Percentiles rank a stretch among this genome's conserved stretches.
Evolutionary conservation across 176 grass and related monocot genomes (phyloP).

Genomic region (Phyllostachys edulis): DNA sequence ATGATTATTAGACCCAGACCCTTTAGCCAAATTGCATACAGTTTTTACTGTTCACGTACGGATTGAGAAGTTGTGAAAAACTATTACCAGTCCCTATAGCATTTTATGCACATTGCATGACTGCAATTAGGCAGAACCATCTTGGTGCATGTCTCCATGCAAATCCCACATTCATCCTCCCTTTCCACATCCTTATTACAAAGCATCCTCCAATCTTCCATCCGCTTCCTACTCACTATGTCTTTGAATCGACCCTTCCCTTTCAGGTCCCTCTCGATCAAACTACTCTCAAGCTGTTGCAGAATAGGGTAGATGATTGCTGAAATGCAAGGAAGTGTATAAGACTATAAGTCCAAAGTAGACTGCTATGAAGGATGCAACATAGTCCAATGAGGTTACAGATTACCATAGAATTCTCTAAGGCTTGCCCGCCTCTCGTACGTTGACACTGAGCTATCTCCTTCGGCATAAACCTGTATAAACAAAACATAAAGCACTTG

Average conservation of each 20-base stretch:
- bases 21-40: background rate
- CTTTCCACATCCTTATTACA: slow-evolving; percentile 60
- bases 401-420: slow-evolving; percentile 70
- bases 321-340: slow-evolving; percentile 33
- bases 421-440: slow-evolving; percentile 70
- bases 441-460: slow-evolving; percentile 65
- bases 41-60: background rate
- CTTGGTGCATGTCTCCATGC: slow-evolving; percentile 72
- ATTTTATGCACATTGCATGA: slow-evolving; percentile 84
- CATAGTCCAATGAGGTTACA: background rate
- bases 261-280: slow-evolving; percentile 46
- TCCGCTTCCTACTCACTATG: slow-evolving; percentile 47
- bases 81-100: slow-evolving; percentile 70
- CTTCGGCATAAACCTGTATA: slow-evolving; percentile 62
- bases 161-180: slow-evolving; percentile 77
- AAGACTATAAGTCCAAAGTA: slow-evolving; percentile 10
- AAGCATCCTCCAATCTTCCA: slow-evolving; percentile 60
- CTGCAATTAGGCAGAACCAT: slow-evolving; percentile 80
- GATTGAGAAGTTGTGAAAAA: background rate
- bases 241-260: slow-evolving; percentile 59
- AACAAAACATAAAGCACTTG: background rate
- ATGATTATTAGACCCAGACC: background rate
- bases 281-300: slow-evolving; percentile 60
- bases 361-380: background rate
- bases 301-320: slow-evolving; percentile 78